phyloP scores from a whole-genome alignment of 2,329 filamentous ascomycete species.

The Aspergillus jensenii region DNA sequence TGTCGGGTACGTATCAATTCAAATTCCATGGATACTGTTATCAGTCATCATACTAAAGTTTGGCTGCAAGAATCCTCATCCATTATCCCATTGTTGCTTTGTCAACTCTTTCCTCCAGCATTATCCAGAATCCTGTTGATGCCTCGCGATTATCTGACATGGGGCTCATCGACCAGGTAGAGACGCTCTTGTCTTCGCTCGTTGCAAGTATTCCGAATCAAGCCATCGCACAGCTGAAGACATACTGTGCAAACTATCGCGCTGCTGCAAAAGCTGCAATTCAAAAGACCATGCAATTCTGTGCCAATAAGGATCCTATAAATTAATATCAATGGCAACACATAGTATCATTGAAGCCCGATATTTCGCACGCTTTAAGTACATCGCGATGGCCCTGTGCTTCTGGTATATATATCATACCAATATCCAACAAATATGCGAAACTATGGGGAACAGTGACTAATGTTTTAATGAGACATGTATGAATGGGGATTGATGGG shows the following conservation, averaged over 20 bases:
- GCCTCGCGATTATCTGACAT: constrained; percentile 12
- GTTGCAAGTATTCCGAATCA: constrained; percentile 8
- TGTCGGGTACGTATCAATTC: constrained; percentile 11
- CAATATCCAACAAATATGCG: neutral
- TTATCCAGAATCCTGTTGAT: constrained; percentile 16
- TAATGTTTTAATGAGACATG: neutral
- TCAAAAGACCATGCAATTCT: constrained; percentile 3
- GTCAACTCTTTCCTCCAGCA: constrained; percentile 16
- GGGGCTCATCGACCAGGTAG: constrained; percentile 15
- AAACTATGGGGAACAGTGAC: neutral
- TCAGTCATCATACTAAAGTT: neutral
- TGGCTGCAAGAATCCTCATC: constrained; percentile 8
- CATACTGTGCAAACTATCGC: constrained; percentile 18
- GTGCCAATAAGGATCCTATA: neutral
- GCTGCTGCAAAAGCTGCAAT: constrained; percentile 11
- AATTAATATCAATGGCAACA: neutral
- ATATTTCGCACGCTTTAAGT: neutral
- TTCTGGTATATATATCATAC: too few relatives aligned
- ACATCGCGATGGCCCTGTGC: neutral
- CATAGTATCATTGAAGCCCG: neutral
- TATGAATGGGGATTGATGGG: neutral
- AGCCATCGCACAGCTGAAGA: constrained; percentile 8
- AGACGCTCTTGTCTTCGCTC: constrained; percentile 13
- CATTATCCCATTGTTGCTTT: constrained; percentile 19
- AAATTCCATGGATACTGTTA: neutral